Evolutionary conservation across 108 stramenopile species (phyloP), one percentile per base, ranked within the genome.

Genomic region (Nannochloropsis salina): DNA sequence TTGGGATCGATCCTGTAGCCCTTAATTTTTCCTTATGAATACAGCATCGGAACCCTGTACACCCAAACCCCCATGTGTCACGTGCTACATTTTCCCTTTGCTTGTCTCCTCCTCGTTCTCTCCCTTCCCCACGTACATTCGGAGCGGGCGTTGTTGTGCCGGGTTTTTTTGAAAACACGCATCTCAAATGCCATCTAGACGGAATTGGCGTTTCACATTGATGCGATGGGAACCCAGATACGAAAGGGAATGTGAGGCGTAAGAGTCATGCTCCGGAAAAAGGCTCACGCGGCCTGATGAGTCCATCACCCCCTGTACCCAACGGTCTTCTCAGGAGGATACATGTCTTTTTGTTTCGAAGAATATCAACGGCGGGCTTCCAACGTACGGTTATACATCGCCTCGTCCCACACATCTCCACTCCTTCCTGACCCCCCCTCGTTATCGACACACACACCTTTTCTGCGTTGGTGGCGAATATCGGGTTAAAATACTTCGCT

Each of bases 401-500:
- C 31, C 31, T 31, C 31, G 1, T 31, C 31, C 31, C 1, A 31
- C 31, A 31, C 31, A 31, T 31, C 31, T 31, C 31, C 31, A 31
- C 31, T 31, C 74, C 22, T 44, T 12, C 12, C 74, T 84, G 44
- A 12, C 21, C 83, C 21, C 31, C 42, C 12, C 74, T 22, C 83
- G 0, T 21, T 44, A n/a, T 44, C 22, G 79, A 6, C 22, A 41
- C 20, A 41, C 22, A 3, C 81, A 81, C 81, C 81, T 41, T 31
- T 31, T 81, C 40, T 31, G 22, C 40, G 40, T 81, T 81, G 81
- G n/a, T 31, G 40, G 5, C 81, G 31, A 81, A 81, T 31, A 40
- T n/a, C 18, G 81, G 81, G 40, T 11, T 18, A 1, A 45, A 86
- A 81, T 82, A 86, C 81, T 86, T 86, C 80, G 85, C 85, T 12